Percentiles rank a stretch among this genome's conserved stretches.
phyloP scores from a whole-genome alignment of 2,329 filamentous ascomycete species.

The Arachnomyces sp. region DNA sequence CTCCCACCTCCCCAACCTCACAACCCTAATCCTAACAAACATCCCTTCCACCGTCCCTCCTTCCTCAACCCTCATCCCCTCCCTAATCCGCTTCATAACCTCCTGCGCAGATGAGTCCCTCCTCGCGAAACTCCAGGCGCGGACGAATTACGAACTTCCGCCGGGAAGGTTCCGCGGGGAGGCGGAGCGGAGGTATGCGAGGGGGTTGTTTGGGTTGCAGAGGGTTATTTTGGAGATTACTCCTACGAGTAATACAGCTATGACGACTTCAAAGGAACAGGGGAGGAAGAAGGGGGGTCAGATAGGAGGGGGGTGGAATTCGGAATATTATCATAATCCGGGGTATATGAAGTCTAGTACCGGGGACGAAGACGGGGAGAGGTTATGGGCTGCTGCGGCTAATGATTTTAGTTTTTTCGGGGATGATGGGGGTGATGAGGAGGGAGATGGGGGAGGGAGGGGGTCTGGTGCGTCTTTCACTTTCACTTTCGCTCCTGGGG shows the following conservation, averaged over 20 bases:
- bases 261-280: background rate
- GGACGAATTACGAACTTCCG: constrained; percentile 51
- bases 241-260: constrained; percentile 13
- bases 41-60: constrained; percentile 40
- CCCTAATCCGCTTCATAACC: constrained; percentile 47
- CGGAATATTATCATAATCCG: constrained; percentile 37
- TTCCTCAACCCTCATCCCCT: constrained; percentile 33
- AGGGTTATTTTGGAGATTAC: constrained; percentile 50
- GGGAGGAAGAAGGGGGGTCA: too few relatives aligned
- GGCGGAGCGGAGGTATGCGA: constrained; percentile 42
- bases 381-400: constrained; percentile 50
- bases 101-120: constrained; percentile 48
- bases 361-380: constrained; percentile 51
- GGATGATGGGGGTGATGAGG: constrained; percentile 43
- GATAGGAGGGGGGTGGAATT: constrained; percentile 30
- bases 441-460: too few relatives aligned
- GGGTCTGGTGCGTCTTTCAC: too few relatives aligned
- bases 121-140: constrained; percentile 45
- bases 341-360: constrained; percentile 47
- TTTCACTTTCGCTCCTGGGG: too few relatives aligned
- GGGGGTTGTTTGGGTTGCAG: constrained; percentile 46
- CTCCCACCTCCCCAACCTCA: constrained; percentile 45
- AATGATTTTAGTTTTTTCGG: constrained; percentile 56
- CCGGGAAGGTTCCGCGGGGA: constrained; percentile 44
- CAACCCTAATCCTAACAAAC: constrained; percentile 49